A percentile compares a stretch with the other conserved stretches of the same genome.
phyloP scores from a whole-genome alignment of 2,329 filamentous ascomycete genomes.

The Ceratocystiopsis minuta region DNA sequence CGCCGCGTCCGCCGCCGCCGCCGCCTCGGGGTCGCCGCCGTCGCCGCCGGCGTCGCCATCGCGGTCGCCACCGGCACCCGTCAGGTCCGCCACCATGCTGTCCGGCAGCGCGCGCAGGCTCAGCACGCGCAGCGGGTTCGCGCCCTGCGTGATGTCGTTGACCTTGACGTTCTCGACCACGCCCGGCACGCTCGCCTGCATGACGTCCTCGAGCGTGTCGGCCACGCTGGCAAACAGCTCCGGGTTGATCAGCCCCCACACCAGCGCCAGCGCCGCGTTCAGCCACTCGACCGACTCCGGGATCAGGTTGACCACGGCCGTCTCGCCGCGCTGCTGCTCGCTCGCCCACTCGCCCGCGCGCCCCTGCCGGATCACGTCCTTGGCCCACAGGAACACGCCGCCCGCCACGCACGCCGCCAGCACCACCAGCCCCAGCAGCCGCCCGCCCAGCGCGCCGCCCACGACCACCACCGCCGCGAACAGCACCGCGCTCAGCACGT shows the following conservation, averaged over 20 bases:
- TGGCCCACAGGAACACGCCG: conserved; percentile 76
- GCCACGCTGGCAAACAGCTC: conserved; percentile 86
- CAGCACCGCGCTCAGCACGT: conserved; percentile 49
- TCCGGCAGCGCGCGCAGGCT: conserved; percentile 77
- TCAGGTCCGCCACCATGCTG: conserved; percentile 61
- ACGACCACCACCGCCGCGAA: conserved; percentile 57
- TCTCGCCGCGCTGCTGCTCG: conserved; percentile 70
- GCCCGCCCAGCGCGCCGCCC: conserved; percentile 64
- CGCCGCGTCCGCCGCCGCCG: conserved; percentile 47
- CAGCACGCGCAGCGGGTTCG: conserved; percentile 73
- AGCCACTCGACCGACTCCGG: conserved; percentile 94
- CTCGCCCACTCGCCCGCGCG: conserved; percentile 74
- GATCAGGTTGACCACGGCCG: conserved; percentile 71
- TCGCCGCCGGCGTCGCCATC: conserved; percentile 23
- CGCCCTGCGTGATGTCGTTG: conserved; percentile 86
- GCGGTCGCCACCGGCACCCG: conserved; percentile 51
- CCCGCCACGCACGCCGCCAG: conserved; percentile 53
- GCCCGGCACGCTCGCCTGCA: conserved; percentile 85
- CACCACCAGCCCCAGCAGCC: conserved; percentile 58
- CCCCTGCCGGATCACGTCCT: conserved; percentile 68
- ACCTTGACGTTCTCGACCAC: conserved; percentile 90
- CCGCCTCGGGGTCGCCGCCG: too few species aligned
- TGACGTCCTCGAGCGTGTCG: conserved; percentile 89
- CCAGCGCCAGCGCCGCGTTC: conserved; percentile 67
- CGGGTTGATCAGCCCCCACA: conserved; percentile 86